Conservation (phyloP, 148 eudicot species). For the Camellia lanceoleosa region DNA sequence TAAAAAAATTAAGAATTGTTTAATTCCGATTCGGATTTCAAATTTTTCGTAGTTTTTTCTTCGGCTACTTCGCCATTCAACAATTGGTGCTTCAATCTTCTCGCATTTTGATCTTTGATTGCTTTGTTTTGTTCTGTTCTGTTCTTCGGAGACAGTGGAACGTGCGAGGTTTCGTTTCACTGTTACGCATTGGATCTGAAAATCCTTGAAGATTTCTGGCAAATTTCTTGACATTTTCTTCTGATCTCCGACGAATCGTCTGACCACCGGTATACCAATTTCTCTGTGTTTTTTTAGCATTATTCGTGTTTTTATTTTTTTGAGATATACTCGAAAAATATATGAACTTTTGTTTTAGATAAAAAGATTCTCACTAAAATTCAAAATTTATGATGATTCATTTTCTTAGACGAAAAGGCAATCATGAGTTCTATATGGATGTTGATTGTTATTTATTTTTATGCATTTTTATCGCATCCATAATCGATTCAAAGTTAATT, state of each 20-base stretch:
- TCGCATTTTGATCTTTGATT: slow-evolving; percentile 9
- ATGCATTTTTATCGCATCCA: too few relatives aligned
- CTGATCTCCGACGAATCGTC: background rate
- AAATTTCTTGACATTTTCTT: background rate
- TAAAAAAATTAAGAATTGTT: background rate
- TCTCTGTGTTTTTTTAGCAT: background rate
- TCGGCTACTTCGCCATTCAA: slow-evolving; percentile 8
- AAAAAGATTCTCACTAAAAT: background rate
- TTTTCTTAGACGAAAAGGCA: background rate
- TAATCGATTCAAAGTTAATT: too few relatives aligned
- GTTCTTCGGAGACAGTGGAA: slow-evolving; percentile 14
- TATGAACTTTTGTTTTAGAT: background rate
- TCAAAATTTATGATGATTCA: background rate
- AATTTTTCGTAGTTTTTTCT: background rate
- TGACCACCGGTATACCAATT: background rate
- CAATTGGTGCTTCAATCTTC: background rate
- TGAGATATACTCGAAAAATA: background rate
- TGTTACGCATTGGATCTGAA: slow-evolving; percentile 8
- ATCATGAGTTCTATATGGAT: background rate
- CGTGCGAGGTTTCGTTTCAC: slow-evolving; percentile 15
- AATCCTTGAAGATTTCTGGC: background rate
- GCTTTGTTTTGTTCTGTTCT: slow-evolving; percentile 7
- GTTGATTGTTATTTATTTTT: too few relatives aligned
- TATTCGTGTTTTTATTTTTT: background rate
- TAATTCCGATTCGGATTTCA: slow-evolving; percentile 8